Percentiles rank a stretch among this genome's conserved stretches.
phyloP scores from a whole-genome alignment of 2,329 filamentous ascomycete species.

The Ophiocordyceps camponoti-saundersi region DNA sequence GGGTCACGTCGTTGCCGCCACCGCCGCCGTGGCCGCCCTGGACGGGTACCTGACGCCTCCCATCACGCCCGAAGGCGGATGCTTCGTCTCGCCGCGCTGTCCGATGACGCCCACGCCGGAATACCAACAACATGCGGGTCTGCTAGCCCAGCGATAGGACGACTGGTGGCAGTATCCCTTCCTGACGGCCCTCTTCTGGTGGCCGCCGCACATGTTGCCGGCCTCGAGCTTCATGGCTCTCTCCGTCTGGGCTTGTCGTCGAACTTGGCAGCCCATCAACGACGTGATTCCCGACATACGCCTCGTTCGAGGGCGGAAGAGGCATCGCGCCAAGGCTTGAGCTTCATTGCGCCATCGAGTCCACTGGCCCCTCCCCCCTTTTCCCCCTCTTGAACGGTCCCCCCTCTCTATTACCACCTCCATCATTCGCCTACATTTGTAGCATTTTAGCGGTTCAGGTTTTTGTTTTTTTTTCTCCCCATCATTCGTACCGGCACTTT shows the following conservation, averaged over 20 bases:
- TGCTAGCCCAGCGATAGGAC: slow-evolving; percentile 21
- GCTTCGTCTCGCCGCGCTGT: slow-evolving; percentile 38
- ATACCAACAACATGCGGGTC: slow-evolving; percentile 20
- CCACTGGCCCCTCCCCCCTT: neutral
- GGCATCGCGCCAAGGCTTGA: neutral
- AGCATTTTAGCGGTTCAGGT: neutral
- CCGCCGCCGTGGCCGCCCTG: slow-evolving; percentile 45
- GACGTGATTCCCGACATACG: slow-evolving; percentile 1
- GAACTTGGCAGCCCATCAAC: slow-evolving; percentile 1
- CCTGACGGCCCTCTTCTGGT: neutral
- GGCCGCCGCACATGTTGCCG: slow-evolving; percentile 1
- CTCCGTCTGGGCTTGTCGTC: slow-evolving; percentile 2
- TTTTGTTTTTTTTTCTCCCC: neutral
- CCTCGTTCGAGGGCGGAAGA: neutral
- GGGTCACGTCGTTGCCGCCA: slow-evolving; percentile 43
- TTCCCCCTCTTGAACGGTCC: neutral
- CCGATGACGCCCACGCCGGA: slow-evolving; percentile 46
- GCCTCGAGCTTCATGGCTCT: slow-evolving; percentile 2
- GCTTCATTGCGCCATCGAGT: neutral
- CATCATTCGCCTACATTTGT: neutral
- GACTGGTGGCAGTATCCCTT: slow-evolving; percentile 1
- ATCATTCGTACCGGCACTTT: neutral
- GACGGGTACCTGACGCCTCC: slow-evolving; percentile 73
- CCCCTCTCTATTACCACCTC: too few relatives aligned
- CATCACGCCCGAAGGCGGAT: slow-evolving; percentile 60